Percentiles rank a stretch among this genome's conserved stretches.
These are phyloP conservation scores for Coemansia sp. DNA, from an alignment of 192 early-diverging fungal species.

Conservation along the genomic window DNA sequence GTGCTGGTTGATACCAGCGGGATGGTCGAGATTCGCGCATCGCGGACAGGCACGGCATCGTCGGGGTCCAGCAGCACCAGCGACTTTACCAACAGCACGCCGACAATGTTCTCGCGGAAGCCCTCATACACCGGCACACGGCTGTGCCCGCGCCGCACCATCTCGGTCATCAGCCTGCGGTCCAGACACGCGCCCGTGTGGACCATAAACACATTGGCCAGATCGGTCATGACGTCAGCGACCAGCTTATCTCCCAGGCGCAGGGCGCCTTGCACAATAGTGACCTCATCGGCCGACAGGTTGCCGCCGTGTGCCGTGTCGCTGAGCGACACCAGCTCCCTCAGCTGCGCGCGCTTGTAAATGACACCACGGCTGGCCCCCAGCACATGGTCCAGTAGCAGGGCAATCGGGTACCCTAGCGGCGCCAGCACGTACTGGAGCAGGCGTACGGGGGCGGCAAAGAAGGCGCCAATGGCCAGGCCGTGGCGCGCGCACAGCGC, in stretches of 20 bases:
- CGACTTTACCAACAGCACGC: slow-evolving; percentile 71
- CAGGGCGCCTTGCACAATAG: slow-evolving; percentile 71
- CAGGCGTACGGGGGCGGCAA: slow-evolving; percentile 66
- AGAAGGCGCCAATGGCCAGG: slow-evolving; percentile 81
- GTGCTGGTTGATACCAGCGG: slow-evolving; percentile 43
- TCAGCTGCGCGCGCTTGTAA: slow-evolving; percentile 76
- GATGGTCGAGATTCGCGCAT: slow-evolving; percentile 49
- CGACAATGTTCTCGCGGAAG: slow-evolving; percentile 60
- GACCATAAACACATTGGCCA: slow-evolving; percentile 63
- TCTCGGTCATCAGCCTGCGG: slow-evolving; percentile 51
- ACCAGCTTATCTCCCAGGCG: slow-evolving; percentile 70
- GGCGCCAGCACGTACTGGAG: slow-evolving; percentile 63
- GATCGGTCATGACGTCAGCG: slow-evolving; percentile 63
- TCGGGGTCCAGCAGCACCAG: slow-evolving; percentile 70
- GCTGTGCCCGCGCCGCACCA: slow-evolving; percentile 64
- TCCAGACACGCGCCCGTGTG: slow-evolving; percentile 58
- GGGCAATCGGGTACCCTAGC: slow-evolving; percentile 78
- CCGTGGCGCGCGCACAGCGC: slow-evolving; percentile 85
- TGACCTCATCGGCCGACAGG: slow-evolving; percentile 70
- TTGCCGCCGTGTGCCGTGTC: slow-evolving; percentile 63
- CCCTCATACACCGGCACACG: slow-evolving; percentile 68
- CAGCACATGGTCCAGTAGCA: slow-evolving; percentile 73
- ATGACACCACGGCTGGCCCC: slow-evolving; percentile 83
- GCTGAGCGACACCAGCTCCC: slow-evolving; percentile 71
- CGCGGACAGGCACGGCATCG: slow-evolving; percentile 57